Evolutionary conservation across 805 yeast genomes (phyloP).

Genomic region (Wickerhamiella domercqiae): DNA sequence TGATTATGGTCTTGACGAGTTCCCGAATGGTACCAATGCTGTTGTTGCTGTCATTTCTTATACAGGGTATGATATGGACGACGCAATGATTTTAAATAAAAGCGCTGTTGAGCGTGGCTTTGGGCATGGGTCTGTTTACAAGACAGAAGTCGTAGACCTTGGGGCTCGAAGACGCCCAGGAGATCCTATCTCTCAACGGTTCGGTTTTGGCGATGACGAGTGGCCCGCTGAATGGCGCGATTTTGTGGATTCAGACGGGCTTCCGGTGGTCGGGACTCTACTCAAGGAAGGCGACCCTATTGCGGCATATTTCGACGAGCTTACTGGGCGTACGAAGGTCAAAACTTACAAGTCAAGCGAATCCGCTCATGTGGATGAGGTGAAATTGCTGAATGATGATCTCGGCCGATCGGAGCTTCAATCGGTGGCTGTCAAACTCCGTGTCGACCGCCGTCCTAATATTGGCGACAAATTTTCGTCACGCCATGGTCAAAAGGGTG

Average conservation of each 20-base stretch:
- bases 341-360: constrained; percentile 89
- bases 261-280: constrained; percentile 75
- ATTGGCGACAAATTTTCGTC: constrained; percentile 98
- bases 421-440: constrained; percentile 68
- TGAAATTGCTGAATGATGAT: constrained; percentile 80
- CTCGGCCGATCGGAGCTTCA: constrained; percentile 60
- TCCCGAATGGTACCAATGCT: constrained; percentile 97
- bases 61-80: constrained; percentile 99
- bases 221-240: constrained; percentile 89
- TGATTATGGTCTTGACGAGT: constrained; percentile 94
- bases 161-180: constrained; percentile 67
- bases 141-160: constrained; percentile 83
- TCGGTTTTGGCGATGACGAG: constrained; percentile 84
- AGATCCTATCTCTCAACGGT: constrained; percentile 86
- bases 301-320: constrained; percentile 83
- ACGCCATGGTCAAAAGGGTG: constrained; percentile 97
- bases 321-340: constrained; percentile 75
- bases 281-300: constrained; percentile 95
- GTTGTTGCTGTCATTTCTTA: constrained; percentile 97
- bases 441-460: constrained; percentile 80
- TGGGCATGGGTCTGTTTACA: constrained; percentile 92
- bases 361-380: constrained; percentile 91
- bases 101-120: constrained; percentile 97
- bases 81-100: constrained; percentile 96
- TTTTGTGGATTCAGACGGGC: constrained; percentile 79